Evolutionary conservation across 257 asterid species (phyloP).

Genomic region (Forsythia viridissima): DNA sequence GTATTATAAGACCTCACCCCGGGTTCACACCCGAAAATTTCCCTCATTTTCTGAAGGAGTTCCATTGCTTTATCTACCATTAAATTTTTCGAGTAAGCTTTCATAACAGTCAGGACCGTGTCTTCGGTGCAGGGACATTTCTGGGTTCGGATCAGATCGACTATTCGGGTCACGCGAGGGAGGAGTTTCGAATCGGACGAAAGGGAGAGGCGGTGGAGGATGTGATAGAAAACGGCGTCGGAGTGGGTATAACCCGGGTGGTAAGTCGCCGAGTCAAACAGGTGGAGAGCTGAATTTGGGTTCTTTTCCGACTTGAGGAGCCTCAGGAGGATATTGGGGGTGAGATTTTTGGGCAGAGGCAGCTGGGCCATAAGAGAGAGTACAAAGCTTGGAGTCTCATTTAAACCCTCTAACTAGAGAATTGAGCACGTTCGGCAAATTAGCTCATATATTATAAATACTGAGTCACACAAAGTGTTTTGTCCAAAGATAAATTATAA

Average conservation of each 20-base stretch:
- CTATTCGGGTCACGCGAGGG: slow-evolving; percentile 45
- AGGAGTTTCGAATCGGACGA: slow-evolving; percentile 42
- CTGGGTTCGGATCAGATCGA: slow-evolving; percentile 52
- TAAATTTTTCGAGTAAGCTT: slow-evolving; percentile 53
- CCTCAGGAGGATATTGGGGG: slow-evolving; percentile 50
- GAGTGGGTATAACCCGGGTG: slow-evolving; percentile 56
- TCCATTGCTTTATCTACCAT: slow-evolving; percentile 68
- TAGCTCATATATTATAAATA: too few species aligned
- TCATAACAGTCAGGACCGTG: slow-evolving; percentile 58
- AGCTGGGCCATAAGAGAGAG: slow-evolving; percentile 41
- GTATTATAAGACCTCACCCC: slow-evolving; percentile 74
- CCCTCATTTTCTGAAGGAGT: slow-evolving; percentile 65
- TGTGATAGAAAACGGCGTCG: slow-evolving; percentile 59
- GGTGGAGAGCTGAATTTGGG: slow-evolving; percentile 49
- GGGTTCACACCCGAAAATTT: slow-evolving; percentile 70
- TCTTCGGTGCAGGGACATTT: slow-evolving; percentile 68
- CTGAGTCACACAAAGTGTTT: too few species aligned
- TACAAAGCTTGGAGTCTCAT: background rate
- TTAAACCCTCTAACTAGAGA: background rate
- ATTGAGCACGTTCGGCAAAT: too few species aligned
- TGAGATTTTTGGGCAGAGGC: slow-evolving; percentile 44
- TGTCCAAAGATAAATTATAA: too few species aligned
- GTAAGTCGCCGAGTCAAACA: slow-evolving; percentile 61
- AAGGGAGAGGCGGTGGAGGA: slow-evolving; percentile 75
- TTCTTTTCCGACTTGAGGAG: slow-evolving; percentile 72